Evolutionary conservation across 768 basidiomycete genomes (phyloP).

Genomic region (Serendipita indica): DNA sequence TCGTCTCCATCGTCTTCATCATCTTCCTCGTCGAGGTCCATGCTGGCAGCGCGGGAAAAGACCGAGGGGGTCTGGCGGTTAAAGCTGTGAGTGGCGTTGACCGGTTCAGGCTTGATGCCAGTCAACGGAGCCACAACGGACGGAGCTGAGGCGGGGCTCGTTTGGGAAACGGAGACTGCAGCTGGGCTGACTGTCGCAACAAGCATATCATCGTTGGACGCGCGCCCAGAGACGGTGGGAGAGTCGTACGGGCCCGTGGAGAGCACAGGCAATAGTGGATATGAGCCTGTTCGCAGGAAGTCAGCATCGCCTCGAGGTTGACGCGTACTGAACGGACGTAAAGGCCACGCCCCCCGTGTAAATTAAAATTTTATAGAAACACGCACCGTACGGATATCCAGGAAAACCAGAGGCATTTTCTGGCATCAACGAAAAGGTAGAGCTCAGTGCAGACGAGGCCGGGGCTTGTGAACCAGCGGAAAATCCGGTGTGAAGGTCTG

Average conservation of each 20-base stretch:
- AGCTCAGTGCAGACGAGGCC: neutral
- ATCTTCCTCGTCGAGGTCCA: conserved; percentile 1
- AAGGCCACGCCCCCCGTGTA: neutral
- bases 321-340: conserved; percentile 1
- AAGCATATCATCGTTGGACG: neutral
- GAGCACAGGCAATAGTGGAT: neutral
- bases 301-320: conserved; percentile 1
- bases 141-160: too few relatives aligned
- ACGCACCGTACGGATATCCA: conserved; percentile 8
- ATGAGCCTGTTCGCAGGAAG: neutral
- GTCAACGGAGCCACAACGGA: neutral
- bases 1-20: neutral
- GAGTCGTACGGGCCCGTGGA: neutral
- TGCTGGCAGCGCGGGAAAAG: neutral
- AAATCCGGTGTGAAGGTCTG: neutral
- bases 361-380: neutral
- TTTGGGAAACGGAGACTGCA: conserved; percentile 3
- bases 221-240: neutral
- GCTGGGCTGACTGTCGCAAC: neutral
- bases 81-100: neutral
- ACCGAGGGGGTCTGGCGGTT: neutral
- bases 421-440: neutral
- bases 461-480: neutral
- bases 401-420: neutral
- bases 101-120: neutral